phyloP scores from a whole-genome alignment of 2,329 filamentous ascomycete species.

The Ceratocystis variospora region DNA sequence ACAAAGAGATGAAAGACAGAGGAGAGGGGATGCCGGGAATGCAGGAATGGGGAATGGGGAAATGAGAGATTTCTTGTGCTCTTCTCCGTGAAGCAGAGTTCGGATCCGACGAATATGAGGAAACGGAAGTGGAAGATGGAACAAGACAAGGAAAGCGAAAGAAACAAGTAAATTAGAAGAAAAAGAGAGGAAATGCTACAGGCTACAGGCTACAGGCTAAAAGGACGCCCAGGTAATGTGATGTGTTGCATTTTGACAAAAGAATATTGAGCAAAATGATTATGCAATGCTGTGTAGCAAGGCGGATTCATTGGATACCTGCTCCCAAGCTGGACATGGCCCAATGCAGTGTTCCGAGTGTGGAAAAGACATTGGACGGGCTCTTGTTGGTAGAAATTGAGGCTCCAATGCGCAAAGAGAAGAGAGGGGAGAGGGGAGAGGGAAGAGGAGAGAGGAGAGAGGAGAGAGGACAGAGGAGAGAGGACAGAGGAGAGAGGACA shows the following conservation, averaged over 20 bases:
- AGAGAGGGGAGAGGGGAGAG: background rate
- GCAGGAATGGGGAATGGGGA: background rate
- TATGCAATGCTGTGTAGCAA: background rate
- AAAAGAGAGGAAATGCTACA: too few species aligned
- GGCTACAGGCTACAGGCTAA: background rate
- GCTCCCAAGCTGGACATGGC: background rate
- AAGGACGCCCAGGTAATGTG: background rate
- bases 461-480: background rate
- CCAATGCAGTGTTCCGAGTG: constrained; percentile 1
- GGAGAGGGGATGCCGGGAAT: background rate
- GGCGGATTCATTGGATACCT: background rate
- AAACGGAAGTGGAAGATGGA: too few species aligned
- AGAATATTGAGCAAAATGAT: background rate
- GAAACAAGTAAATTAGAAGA: background rate
- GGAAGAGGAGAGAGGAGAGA: too few species aligned
- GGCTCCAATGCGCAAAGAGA: background rate
- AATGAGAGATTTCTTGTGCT: background rate
- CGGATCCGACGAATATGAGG: background rate
- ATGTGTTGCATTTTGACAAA: background rate
- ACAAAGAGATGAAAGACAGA: background rate
- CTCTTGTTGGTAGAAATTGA: background rate
- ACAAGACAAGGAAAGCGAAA: background rate
- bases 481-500: too few species aligned
- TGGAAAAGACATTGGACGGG: constrained; percentile 1
- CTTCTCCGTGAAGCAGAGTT: background rate